A percentile compares a stretch with the other conserved stretches of the same genome.
Conservation (phyloP, 2,329 filamentous ascomycete genomes). For the Drechslera avenae region DNA sequence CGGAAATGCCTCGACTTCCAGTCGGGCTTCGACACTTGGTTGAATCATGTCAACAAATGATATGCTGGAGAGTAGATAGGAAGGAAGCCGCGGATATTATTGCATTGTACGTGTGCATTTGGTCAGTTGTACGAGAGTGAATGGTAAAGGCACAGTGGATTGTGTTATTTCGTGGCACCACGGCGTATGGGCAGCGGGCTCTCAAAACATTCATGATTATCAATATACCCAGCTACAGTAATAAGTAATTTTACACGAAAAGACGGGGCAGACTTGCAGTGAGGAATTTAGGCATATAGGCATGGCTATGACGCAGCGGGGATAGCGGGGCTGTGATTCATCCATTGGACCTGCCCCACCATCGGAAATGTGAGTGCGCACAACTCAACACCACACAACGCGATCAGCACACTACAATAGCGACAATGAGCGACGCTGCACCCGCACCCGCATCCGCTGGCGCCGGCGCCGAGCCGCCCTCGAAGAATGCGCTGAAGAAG, state of each 20-base stretch:
- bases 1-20: slow-evolving; percentile 25
- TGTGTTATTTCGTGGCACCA: slow-evolving; percentile 1
- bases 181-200: not conserved
- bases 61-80: not conserved
- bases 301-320: slow-evolving; percentile 24
- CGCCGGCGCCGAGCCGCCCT: slow-evolving; percentile 36
- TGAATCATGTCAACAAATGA: not conserved
- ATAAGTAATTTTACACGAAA: slow-evolving; percentile 5
- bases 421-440: slow-evolving; percentile 41
- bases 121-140: too few relatives aligned
- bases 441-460: not conserved
- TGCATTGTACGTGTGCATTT: not conserved
- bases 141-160: slow-evolving; percentile 3
- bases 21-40: slow-evolving; percentile 25
- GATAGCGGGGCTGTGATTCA: slow-evolving; percentile 25
- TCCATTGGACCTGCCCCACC: slow-evolving; percentile 19
- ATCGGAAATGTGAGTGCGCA: slow-evolving; percentile 8
- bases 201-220: not conserved
- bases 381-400: slow-evolving; percentile 8
- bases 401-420: not conserved
- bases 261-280: not conserved
- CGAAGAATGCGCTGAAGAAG: slow-evolving; percentile 52
- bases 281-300: not conserved
- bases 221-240: slow-evolving; percentile 15
- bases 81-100: not conserved